phyloP scores from a whole-genome alignment of 805 yeast genomes.

The Metschnikowia kofuensis region DNA sequence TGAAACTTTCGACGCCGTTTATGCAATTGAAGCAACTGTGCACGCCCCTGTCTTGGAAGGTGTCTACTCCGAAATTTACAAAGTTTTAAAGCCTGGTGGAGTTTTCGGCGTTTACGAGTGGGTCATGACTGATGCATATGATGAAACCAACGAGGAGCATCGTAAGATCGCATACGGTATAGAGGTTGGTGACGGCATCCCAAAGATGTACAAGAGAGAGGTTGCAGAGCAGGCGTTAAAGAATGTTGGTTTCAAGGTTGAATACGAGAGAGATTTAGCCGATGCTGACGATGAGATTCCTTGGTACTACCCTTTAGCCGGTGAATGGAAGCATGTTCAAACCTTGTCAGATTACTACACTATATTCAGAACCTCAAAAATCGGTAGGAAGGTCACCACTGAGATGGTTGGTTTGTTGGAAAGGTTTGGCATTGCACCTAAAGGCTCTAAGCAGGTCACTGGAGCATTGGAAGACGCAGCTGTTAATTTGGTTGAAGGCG shows the following conservation, averaged over 20 bases:
- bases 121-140: conserved; percentile 96
- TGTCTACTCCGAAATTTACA: conserved; percentile 90
- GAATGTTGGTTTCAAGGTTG: conserved; percentile 82
- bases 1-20: conserved; percentile 90
- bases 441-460: conserved; percentile 85
- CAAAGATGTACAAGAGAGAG: conserved; percentile 84
- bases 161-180: conserved; percentile 95
- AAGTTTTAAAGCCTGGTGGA: conserved; percentile 97
- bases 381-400: conserved; percentile 87
- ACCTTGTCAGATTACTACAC: conserved; percentile 74
- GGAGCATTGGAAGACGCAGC: conserved; percentile 96
- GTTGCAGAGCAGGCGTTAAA: conserved; percentile 87
- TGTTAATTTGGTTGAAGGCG: conserved; percentile 90
- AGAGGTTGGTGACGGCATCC: conserved; percentile 98
- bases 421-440: conserved; percentile 83
- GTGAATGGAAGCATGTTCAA: conserved; percentile 89
- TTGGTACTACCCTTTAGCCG: conserved; percentile 96
- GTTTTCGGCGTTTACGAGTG: conserved; percentile 97
- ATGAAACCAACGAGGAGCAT: conserved; percentile 82
- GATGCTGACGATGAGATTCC: conserved; percentile 80
- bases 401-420: conserved; percentile 79
- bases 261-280: conserved; percentile 78
- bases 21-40: conserved; percentile 97
- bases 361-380: conserved; percentile 77
- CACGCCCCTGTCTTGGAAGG: conserved; percentile 97